Base-by-base conservation (phyloP, 2,329 filamentous ascomycete genomes). In the Cadophora luteo-olivacea region DNA sequence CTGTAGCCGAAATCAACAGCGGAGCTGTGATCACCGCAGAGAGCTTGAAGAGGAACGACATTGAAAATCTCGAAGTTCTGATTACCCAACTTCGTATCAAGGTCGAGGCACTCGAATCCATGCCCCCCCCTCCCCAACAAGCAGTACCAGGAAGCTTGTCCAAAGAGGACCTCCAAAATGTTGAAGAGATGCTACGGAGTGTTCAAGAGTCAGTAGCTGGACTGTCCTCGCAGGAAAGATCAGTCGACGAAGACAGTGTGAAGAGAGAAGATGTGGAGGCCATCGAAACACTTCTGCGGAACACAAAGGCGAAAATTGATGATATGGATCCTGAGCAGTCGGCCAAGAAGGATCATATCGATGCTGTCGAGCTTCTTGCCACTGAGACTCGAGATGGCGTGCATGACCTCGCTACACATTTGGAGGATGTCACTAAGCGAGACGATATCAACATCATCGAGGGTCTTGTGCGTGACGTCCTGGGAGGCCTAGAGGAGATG, bases 261-360 rank as follows among this genome's bases (percentile, higher is more conserved):
- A 89, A 85, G 38, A 92, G 92, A 77, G 93, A 97, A 72, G 94
- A 98, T 74, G 92, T 94, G 0, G 89, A 95, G 70, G 93, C 93
- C 12, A 94, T 98, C 68, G 95, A 97, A 79, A 97, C 92, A 0
- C 89, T 98, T 61, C 85, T 98, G 14, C 89, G 91, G 52, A 97
- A 97, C 78, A 94, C 94, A 38, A 97, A 97, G 78, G 89, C 91
- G 5, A 92, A 92, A 58, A 83, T 98, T 11, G 95, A 97, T 68
- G 94, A 97, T 68, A 87, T 97, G 61, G 87, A 94, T 62, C 86
- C 89, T 3, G 91, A 94, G 41, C 89, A 92, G 67, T 83, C 88
- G 1, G 89, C 94, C 11, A 84, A 85, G 66, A 90, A 89, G 74
- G 87, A 90, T 41, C 87, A 91, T 64, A 80, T 91, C 32, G 87